Evolutionary conservation across 345 rosid species (phyloP), one percentile per base, ranked within the genome.

Genomic region (Theobroma cacao): DNA sequence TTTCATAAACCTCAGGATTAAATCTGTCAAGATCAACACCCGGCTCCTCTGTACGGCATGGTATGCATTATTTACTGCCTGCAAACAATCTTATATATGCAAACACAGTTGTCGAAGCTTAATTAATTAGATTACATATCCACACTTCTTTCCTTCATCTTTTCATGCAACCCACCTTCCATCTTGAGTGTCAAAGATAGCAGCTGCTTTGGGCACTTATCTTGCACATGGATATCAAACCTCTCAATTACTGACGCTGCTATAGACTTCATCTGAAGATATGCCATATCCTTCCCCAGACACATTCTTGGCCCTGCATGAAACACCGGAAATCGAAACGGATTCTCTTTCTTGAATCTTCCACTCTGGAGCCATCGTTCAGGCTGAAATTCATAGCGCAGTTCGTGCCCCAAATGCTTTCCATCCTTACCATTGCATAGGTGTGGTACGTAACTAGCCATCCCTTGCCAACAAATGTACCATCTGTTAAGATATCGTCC

Each of bases 231-330:
- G 14, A 47, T 15, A 2, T 47, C 34, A 28, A 79, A 72, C 24
- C 74, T 73, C 48, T 76, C 82, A 1, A 79, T 75, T 3, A 89
- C 89, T 47, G 97, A 91, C 66, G 95, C 88, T 18, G 93, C 94
- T n/a, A 94, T 85, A 28, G 97, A 90, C 67, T 94, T 94, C 98
- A 94, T 94, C 69, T 92, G 97, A 11, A 92, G 77, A 79, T 93
- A 94, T 1, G 97, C 98, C 75, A 94, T 45, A 65, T 93, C 94
- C 71, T 90, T 92, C 70, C 97, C 98, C 0, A 94, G 66, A 45
- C 98, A 93, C 11, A 90, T 87, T 78, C 98, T 89, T 2, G 97
- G 97, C 8, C 97, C 98, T 24, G 98, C 98, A 50, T 94, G 93
- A 71, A 94, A 94, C 36, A 97, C 94, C 0, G 79, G 81, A 41